Evolutionary conservation across 371 early-diverging fungal genomes (phyloP).

Genomic region (Lichtheimia hyalospora): DNA sequence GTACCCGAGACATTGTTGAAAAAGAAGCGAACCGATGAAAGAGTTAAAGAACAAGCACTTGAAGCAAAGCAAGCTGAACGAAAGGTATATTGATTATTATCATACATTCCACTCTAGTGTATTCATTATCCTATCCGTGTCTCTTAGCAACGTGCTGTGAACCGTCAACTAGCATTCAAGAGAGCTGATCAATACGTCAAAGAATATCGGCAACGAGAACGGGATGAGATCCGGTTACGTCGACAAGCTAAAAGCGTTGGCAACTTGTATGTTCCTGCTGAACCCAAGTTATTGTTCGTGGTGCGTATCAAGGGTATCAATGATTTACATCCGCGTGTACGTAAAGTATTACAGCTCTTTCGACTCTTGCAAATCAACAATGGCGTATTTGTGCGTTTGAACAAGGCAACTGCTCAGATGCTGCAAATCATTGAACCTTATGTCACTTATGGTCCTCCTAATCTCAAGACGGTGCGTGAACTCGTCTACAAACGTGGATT

Average conservation of each 20-base stretch:
- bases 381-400: slow-evolving; percentile 96
- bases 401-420: slow-evolving; percentile 97
- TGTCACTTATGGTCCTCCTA: slow-evolving; percentile 95
- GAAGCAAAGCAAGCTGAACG: slow-evolving; percentile 1
- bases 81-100: slow-evolving; percentile 1
- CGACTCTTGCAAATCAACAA: slow-evolving; percentile 98
- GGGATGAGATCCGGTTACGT: slow-evolving; percentile 80
- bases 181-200: slow-evolving; percentile 94
- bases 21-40: slow-evolving; percentile 89
- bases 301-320: slow-evolving; percentile 93
- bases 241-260: slow-evolving; percentile 88
- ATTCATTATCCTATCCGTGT: not conserved
- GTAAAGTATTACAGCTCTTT: slow-evolving; percentile 97
- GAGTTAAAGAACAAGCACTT: slow-evolving; percentile 58
- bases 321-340: slow-evolving; percentile 96
- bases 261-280: slow-evolving; percentile 90
- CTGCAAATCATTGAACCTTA: slow-evolving; percentile 96
- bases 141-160: slow-evolving; percentile 61
- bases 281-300: slow-evolving; percentile 95
- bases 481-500: slow-evolving; percentile 98
- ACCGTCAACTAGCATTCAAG: slow-evolving; percentile 93
- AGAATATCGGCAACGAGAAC: slow-evolving; percentile 90
- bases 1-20: slow-evolving; percentile 95
- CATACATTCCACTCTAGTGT: not conserved
- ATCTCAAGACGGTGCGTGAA: slow-evolving; percentile 97